A percentile compares a stretch with the other conserved stretches of the same genome.
These are phyloP conservation scores for Fusarium tricinctum DNA, from an alignment of 2,329 filamentous ascomycete species.

Conservation along the genomic window DNA sequence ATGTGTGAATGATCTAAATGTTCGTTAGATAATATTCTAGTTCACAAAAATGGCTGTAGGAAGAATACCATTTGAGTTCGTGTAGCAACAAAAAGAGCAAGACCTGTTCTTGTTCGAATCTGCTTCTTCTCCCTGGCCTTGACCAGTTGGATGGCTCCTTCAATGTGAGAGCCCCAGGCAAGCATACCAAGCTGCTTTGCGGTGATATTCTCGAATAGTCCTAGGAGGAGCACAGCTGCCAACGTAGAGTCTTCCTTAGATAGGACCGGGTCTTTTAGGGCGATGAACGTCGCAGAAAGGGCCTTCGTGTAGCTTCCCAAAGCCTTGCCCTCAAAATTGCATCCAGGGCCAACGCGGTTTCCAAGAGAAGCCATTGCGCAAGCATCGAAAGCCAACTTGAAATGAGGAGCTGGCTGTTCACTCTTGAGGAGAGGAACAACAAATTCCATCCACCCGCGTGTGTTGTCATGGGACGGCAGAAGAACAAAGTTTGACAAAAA, in stretches of 20 bases:
- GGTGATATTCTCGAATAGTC: slow-evolving; percentile 72
- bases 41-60: background rate
- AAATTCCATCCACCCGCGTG: slow-evolving; percentile 71
- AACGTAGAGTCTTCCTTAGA: slow-evolving; percentile 70
- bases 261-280: slow-evolving; percentile 64
- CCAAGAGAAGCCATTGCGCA: slow-evolving; percentile 70
- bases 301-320: slow-evolving; percentile 69
- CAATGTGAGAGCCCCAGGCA: slow-evolving; percentile 74
- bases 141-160: slow-evolving; percentile 73
- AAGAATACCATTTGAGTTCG: slow-evolving; percentile 69
- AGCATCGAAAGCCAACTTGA: slow-evolving; percentile 70
- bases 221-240: slow-evolving; percentile 70
- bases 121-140: slow-evolving; percentile 70
- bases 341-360: slow-evolving; percentile 60
- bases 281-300: slow-evolving; percentile 65
- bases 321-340: slow-evolving; percentile 57
- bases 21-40: slow-evolving; percentile 12
- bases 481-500: slow-evolving; percentile 74
- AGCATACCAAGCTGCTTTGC: slow-evolving; percentile 67
- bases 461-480: slow-evolving; percentile 63
- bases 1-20: slow-evolving; percentile 68
- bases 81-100: slow-evolving; percentile 70
- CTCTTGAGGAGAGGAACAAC: slow-evolving; percentile 68
- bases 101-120: slow-evolving; percentile 65
- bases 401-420: slow-evolving; percentile 60